phyloP scores from a whole-genome alignment of 352 stramenopile species.

The Phytophthora litchii region DNA sequence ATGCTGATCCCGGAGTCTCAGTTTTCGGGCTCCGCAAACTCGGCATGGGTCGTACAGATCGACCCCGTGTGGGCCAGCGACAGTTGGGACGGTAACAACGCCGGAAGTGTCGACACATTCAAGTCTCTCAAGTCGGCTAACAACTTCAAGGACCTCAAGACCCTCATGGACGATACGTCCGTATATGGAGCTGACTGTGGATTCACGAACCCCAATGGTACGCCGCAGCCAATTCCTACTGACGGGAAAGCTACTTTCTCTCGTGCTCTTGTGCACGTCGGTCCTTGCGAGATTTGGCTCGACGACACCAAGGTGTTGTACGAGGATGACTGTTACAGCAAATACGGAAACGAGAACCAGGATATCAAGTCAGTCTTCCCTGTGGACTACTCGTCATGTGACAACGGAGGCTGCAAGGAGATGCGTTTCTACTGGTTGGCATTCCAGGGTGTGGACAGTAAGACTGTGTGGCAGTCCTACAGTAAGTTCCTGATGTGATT shows the following conservation, averaged over 20 bases:
- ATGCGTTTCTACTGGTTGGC: constrained; percentile 55
- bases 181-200: constrained; percentile 42
- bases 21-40: constrained; percentile 38
- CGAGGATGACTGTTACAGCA: constrained; percentile 39
- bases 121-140: constrained; percentile 33
- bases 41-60: constrained; percentile 44
- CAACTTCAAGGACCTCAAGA: constrained; percentile 40
- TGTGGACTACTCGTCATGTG: constrained; percentile 48
- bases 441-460: constrained; percentile 39
- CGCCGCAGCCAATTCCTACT: constrained; percentile 39
- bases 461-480: constrained; percentile 52
- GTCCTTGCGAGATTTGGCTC: constrained; percentile 47
- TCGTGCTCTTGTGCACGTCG: constrained; percentile 36
- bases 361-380: constrained; percentile 49
- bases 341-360: constrained; percentile 42
- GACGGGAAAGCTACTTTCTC: constrained; percentile 46
- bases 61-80: constrained; percentile 35
- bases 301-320: constrained; percentile 43
- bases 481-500: constrained; percentile 27
- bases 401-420: constrained; percentile 34
- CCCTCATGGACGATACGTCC: constrained; percentile 45
- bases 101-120: constrained; percentile 32
- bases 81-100: constrained; percentile 42
- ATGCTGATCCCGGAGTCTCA: constrained; percentile 41
- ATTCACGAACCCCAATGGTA: constrained; percentile 40